Conservation (phyloP, 2,329 filamentous ascomycete species). For the Sarocladium oryzae region DNA sequence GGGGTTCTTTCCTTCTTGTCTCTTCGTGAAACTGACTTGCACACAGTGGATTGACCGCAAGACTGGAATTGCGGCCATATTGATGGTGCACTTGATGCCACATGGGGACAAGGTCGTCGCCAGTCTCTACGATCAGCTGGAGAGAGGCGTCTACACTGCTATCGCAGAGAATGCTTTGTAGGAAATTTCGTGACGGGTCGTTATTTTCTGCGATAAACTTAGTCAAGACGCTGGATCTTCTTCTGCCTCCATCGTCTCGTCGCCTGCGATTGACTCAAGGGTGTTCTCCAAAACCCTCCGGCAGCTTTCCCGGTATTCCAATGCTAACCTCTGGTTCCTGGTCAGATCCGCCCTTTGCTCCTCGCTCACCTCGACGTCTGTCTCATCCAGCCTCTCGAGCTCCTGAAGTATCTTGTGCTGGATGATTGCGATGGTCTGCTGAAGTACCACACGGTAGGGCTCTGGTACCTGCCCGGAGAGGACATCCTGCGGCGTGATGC, state of each 20-base stretch:
- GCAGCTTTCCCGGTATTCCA: conserved; percentile 43
- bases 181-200: no score
- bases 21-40: no score
- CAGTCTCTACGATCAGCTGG: conserved; percentile 32
- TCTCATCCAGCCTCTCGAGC: conserved; percentile 39
- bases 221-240: no score
- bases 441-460: conserved; percentile 23
- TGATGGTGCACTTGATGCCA: conserved; percentile 33
- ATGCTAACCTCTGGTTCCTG: conserved; percentile 39
- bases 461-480: conserved; percentile 20
- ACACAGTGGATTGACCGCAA: conserved; percentile 31
- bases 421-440: conserved; percentile 33
- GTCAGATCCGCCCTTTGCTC: conserved; percentile 27
- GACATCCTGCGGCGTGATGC: not conserved
- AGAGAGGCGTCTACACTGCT: conserved; percentile 29
- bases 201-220: no score
- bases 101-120: conserved; percentile 29
- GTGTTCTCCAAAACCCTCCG: conserved; percentile 39
- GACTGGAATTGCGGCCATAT: conserved; percentile 31
- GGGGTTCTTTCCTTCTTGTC: not conserved
- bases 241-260: conserved; percentile 20
- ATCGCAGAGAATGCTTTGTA: not conserved
- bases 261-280: conserved; percentile 30
- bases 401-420: conserved; percentile 36
- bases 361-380: conserved; percentile 36